Evolutionary conservation across 2,329 filamentous ascomycete species (phyloP), one percentile per base, ranked within the genome.

Genomic region (Beauveria asiatica): DNA sequence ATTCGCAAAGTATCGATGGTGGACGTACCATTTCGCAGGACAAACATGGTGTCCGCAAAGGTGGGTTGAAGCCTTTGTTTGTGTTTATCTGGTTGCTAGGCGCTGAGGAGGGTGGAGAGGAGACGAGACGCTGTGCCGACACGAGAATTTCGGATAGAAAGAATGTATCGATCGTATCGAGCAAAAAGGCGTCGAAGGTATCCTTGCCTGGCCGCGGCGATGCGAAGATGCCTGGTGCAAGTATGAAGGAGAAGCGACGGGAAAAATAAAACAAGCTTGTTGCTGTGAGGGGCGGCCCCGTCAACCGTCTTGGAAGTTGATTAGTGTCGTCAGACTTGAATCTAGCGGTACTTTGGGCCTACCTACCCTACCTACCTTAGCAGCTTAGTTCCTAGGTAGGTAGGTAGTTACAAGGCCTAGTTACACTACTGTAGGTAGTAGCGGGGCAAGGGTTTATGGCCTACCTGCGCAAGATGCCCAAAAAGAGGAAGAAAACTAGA

Each of bases 11-110:
- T 19, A 45, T 23, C n/a, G 16, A 39, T 37, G 5, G 21, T 33
- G 53, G 45, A 72, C 72, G 65, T 67, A 74, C 72, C 72, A 67
- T 74, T 74, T 64, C 72, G 69, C 60, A 74, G 69, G 66, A 73
- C 72, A 64, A 74, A 74, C 72, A 74, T 74, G 64, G 61, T 73
- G 69, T 64, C 59, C 52, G 56, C 53, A 53, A 33, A 59, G 58
- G 59, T 57, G 61, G 46, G 53, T 23, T 58, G 48, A 57, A 62
- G 57, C 44, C 30, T 41, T 60, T 48, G 23, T 51, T 53, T 49
- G 51, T 54, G 13, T 60, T 45, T 51, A 50, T 50, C 54, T 53
- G 30, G 48, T 37, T 42, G 42, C 41, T 56, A 25, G 25, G 41
- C 25, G 53, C 25, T 3, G 41, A n/a, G 42, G 39, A 37, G 42